These are phyloP conservation scores for Rusavskia elegans DNA, from an alignment of 495 filamentous ascomycete species.

Conservation along the genomic window DNA sequence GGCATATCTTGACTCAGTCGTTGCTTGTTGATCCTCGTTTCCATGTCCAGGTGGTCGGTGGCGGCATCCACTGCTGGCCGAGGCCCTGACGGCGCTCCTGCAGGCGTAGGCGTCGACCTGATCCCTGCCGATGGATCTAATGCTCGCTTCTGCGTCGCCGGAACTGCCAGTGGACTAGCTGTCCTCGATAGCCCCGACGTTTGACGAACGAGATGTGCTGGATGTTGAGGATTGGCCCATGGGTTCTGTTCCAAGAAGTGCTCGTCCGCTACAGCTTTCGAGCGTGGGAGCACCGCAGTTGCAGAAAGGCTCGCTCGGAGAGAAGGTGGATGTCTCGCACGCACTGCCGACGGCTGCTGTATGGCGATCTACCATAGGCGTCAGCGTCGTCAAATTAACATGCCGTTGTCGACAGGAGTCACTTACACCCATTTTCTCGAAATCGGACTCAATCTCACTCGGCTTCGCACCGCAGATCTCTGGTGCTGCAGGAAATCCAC, in stretches of 20 bases:
- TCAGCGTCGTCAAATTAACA: background rate
- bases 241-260: slow-evolving; percentile 69
- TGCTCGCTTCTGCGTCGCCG: slow-evolving; percentile 35
- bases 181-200: slow-evolving; percentile 18
- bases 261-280: slow-evolving; percentile 54
- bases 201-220: slow-evolving; percentile 39
- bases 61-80: slow-evolving; percentile 22
- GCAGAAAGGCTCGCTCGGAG: slow-evolving; percentile 5
- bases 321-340: slow-evolving; percentile 6
- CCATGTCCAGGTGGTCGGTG: background rate
- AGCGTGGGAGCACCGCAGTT: slow-evolving; percentile 19
- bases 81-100: too few species aligned
- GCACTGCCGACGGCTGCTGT: slow-evolving; percentile 10
- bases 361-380: slow-evolving; percentile 12
- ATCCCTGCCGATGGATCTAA: slow-evolving; percentile 32
- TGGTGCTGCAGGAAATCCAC: slow-evolving; percentile 92
- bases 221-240: slow-evolving; percentile 81
- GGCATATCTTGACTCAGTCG: background rate
- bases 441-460: slow-evolving; percentile 67
- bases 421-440: slow-evolving; percentile 82
- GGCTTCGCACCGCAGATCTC: slow-evolving; percentile 53
- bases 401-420: background rate
- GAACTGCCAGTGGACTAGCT: slow-evolving; percentile 28
- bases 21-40: background rate
- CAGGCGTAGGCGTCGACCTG: slow-evolving; percentile 20